These are phyloP conservation scores for Herpetomonas samuelpessoai DNA, from an alignment of 208 protist genomes.

Conservation along the genomic window DNA sequence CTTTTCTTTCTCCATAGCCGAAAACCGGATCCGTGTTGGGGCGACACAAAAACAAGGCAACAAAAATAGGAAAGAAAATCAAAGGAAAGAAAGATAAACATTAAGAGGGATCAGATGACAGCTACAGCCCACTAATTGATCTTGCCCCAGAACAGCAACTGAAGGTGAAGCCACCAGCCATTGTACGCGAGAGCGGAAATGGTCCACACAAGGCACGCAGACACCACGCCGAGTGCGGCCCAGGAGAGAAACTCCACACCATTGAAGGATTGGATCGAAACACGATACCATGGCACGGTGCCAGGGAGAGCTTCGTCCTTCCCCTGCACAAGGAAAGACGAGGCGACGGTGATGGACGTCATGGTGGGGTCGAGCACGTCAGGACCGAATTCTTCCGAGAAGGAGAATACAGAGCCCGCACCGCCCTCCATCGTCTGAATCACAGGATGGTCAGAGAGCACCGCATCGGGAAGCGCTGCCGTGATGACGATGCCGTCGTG, in stretches of 20 bases:
- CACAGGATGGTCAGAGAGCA: constrained; percentile 29
- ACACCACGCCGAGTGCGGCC: constrained; percentile 54
- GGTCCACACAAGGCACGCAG: constrained; percentile 60
- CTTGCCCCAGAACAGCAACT: constrained; percentile 62
- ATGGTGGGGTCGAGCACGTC: constrained; percentile 12
- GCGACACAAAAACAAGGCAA: background rate
- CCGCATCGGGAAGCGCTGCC: constrained; percentile 21
- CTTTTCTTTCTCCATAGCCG: too few species aligned
- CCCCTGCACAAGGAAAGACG: constrained; percentile 4
- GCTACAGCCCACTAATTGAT: too few species aligned
- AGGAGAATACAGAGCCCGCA: constrained; percentile 46
- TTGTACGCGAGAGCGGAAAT: constrained; percentile 59
- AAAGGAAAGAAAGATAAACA: constrained; percentile 5
- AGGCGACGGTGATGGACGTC: constrained; percentile 15
- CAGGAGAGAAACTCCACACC: constrained; percentile 60
- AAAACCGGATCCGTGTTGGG: too few species aligned
- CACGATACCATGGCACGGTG: background rate
- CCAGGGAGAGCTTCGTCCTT: background rate
- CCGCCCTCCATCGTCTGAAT: constrained; percentile 62
- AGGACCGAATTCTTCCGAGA: constrained; percentile 17
- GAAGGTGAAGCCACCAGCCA: constrained; percentile 69
- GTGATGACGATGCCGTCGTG: constrained; percentile 38
- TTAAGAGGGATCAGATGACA: too few species aligned
- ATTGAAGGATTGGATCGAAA: constrained; percentile 20
- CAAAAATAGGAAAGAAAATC: constrained; percentile 2